Percentiles rank a stretch among this genome's conserved stretches.
Evolutionary conservation across 1,139 yeast species (phyloP).

Genomic region (Diutina catenulata): DNA sequence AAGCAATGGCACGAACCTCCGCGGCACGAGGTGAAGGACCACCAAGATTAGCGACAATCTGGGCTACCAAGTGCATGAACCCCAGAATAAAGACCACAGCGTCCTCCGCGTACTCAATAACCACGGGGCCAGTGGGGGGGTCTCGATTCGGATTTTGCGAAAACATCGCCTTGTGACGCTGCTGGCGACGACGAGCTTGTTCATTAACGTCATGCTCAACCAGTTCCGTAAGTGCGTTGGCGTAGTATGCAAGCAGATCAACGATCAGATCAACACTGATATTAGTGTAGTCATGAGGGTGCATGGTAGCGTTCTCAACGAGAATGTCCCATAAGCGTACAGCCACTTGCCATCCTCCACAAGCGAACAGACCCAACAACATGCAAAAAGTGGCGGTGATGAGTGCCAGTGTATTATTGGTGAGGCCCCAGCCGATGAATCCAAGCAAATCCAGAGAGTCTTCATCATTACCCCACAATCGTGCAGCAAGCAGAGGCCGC

Average conservation of each 20-base stretch:
- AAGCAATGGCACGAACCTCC: slow-evolving; percentile 11
- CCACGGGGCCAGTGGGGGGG: slow-evolving; percentile 9
- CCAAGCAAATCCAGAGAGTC: slow-evolving; percentile 38
- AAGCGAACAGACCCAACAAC: slow-evolving; percentile 61
- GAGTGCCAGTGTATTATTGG: slow-evolving; percentile 65
- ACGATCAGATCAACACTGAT: slow-evolving; percentile 51
- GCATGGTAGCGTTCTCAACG: slow-evolving; percentile 15
- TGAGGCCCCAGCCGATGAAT: slow-evolving; percentile 79
- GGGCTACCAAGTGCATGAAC: slow-evolving; percentile 36
- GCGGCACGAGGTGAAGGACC: not conserved
- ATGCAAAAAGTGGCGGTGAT: slow-evolving; percentile 77
- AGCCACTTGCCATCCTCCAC: slow-evolving; percentile 39
- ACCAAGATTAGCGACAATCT: slow-evolving; percentile 12
- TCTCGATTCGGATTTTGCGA: too few species aligned
- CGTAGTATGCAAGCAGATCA: slow-evolving; percentile 45
- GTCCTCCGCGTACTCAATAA: slow-evolving; percentile 64
- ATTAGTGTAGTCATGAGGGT: slow-evolving; percentile 30
- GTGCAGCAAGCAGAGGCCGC: slow-evolving; percentile 44
- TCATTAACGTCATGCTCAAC: slow-evolving; percentile 25
- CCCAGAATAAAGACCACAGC: slow-evolving; percentile 70
- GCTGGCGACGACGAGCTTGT: slow-evolving; percentile 21
- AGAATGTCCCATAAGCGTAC: slow-evolving; percentile 31
- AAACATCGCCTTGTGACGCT: slow-evolving; percentile 26
- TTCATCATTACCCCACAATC: slow-evolving; percentile 67
- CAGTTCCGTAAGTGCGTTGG: slow-evolving; percentile 35